Conservation (phyloP, 176 grass and related monocot species). For the Bromus sterilis region DNA sequence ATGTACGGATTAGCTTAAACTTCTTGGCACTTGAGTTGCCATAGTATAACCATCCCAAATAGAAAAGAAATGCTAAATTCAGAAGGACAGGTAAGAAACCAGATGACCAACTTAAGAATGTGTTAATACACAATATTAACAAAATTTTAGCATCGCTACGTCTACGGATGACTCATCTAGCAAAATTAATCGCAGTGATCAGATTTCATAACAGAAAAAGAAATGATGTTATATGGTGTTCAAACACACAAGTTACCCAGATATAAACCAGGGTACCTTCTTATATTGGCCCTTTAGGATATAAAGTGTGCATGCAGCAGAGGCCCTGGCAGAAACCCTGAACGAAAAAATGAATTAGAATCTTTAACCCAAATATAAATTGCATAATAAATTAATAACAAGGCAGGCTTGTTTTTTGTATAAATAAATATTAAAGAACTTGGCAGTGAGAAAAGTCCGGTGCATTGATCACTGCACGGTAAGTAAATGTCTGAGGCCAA, state of each 20-base stretch:
- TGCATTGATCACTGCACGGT: slow-evolving; percentile 5
- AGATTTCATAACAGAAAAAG: slow-evolving; percentile 7
- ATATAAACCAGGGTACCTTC: slow-evolving; percentile 98
- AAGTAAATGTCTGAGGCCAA: slow-evolving; percentile 26
- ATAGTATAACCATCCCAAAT: not conserved
- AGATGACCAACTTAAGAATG: not conserved
- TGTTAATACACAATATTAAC: not conserved
- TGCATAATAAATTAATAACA: slow-evolving; percentile 15
- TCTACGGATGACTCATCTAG: not conserved
- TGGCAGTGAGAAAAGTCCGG: slow-evolving; percentile 1
- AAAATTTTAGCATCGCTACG: not conserved
- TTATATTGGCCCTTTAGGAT: slow-evolving; percentile 76
- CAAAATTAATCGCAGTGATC: not conserved
- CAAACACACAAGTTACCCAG: slow-evolving; percentile 69
- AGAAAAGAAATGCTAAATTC: not conserved
- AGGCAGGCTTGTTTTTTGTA: slow-evolving; percentile 15
- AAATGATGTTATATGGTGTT: slow-evolving; percentile 16
- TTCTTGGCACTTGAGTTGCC: not conserved
- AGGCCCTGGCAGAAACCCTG: slow-evolving; percentile 78
- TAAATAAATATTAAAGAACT: slow-evolving; percentile 2
- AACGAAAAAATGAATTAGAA: slow-evolving; percentile 82
- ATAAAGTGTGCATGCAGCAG: slow-evolving; percentile 68
- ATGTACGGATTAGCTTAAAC: not conserved
- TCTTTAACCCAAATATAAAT: slow-evolving; percentile 32
- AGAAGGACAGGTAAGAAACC: not conserved